Percentiles rank a stretch among this genome's conserved stretches.
Conservation (phyloP, 768 basidiomycete species). For the Auricularia cornea region DNA sequence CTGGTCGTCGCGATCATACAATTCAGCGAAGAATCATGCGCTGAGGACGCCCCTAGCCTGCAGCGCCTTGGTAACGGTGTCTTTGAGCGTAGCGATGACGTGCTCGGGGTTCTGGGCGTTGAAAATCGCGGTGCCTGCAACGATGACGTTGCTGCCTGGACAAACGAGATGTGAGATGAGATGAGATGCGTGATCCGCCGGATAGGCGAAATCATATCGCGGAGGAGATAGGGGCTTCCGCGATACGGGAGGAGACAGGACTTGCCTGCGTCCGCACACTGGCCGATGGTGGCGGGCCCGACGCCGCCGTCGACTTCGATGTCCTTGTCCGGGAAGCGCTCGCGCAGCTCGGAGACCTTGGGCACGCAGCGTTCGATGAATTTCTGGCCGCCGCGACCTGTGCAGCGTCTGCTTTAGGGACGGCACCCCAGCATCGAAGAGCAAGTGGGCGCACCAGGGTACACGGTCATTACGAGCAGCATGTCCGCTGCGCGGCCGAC, state of each 20-base stretch:
- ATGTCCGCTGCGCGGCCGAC: slow-evolving; percentile 82
- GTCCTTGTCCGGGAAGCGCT: slow-evolving; percentile 86
- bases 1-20: too few relatives aligned
- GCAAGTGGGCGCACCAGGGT: slow-evolving; percentile 52
- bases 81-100: slow-evolving; percentile 68
- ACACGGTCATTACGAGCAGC: slow-evolving; percentile 97
- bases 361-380: slow-evolving; percentile 88
- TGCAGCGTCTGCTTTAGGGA: too few relatives aligned
- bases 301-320: slow-evolving; percentile 99
- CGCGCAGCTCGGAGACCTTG: slow-evolving; percentile 85
- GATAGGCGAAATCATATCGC: not conserved
- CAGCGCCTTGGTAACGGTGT: slow-evolving; percentile 51
- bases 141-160: slow-evolving; percentile 93
- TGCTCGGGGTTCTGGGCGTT: slow-evolving; percentile 65
- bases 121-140: slow-evolving; percentile 95
- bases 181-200: not conserved
- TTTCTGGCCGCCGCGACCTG: slow-evolving; percentile 92
- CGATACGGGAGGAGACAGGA: slow-evolving; percentile 11
- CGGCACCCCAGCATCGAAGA: too few relatives aligned
- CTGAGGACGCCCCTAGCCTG: slow-evolving; percentile 37
- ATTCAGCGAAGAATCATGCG: too few relatives aligned
- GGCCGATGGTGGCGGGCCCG: slow-evolving; percentile 79
- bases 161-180: not conserved
- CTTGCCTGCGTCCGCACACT: slow-evolving; percentile 83
- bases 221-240: not conserved